Evolutionary conservation across 148 eudicot species (phyloP).

Genomic region (Talinum fruticosum): DNA sequence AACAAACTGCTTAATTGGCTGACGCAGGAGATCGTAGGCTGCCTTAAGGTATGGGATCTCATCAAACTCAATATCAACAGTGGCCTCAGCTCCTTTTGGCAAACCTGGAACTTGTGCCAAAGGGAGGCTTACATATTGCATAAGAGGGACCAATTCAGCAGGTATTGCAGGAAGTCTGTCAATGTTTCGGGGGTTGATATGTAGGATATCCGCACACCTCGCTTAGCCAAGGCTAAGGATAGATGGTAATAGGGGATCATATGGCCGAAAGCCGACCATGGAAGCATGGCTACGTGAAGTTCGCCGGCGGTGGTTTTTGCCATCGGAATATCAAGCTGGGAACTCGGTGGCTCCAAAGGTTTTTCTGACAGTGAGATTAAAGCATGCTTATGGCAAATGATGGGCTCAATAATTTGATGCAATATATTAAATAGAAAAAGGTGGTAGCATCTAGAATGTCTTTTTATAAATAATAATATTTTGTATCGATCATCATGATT

Average conservation of each 20-base stretch:
- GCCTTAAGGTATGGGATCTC: constrained; percentile 32
- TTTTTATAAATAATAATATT: no score
- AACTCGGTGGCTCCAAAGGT: no score
- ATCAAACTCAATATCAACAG: constrained; percentile 31
- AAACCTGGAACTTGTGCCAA: constrained; percentile 27
- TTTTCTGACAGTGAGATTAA: no score
- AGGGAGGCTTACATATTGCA: constrained; percentile 27
- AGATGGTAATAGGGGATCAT: constrained; percentile 40
- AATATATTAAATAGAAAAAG: no score
- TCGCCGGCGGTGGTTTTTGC: not conserved
- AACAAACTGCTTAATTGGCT: constrained; percentile 24
- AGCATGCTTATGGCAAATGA: no score
- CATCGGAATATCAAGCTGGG: not conserved
- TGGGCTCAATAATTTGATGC: no score
- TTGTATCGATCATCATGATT: no score
- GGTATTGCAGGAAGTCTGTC: constrained; percentile 40
- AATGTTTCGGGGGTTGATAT: constrained; percentile 42
- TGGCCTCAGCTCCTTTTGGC: constrained; percentile 37
- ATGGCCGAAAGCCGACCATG: constrained; percentile 48
- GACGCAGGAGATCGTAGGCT: constrained; percentile 30
- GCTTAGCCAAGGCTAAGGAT: constrained; percentile 26
- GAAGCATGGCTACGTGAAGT: constrained; percentile 37
- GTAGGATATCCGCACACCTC: constrained; percentile 32
- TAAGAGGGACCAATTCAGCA: constrained; percentile 10
- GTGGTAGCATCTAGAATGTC: no score